A percentile compares a stretch with the other conserved stretches of the same genome.
phyloP scores from a whole-genome alignment of 2,329 filamentous ascomycete species.

The Penicillium sp. region DNA sequence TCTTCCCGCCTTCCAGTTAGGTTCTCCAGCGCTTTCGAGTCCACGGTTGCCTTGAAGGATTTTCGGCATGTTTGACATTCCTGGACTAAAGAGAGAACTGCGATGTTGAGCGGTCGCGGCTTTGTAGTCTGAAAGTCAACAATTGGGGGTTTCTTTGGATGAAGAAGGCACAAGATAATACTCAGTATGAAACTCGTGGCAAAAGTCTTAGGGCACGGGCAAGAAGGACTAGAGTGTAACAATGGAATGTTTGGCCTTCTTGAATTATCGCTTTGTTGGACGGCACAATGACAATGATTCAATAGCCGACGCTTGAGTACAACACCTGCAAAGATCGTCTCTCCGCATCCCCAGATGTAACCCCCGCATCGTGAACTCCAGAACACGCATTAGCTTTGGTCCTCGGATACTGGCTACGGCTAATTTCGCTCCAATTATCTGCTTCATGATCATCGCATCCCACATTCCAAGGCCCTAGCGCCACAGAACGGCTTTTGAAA shows the following conservation, averaged over 20 bases:
- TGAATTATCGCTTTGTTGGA: too few relatives aligned
- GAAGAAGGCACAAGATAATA: too few relatives aligned
- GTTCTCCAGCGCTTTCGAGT: background rate
- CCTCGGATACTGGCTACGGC: background rate
- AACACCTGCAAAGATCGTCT: conserved; percentile 11
- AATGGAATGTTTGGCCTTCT: too few relatives aligned
- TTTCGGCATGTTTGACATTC: background rate
- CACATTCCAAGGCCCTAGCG: background rate
- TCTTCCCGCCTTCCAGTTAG: too few relatives aligned
- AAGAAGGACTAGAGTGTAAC: too few relatives aligned
- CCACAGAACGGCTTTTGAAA: conserved; percentile 14
- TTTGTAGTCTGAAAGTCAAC: too few relatives aligned
- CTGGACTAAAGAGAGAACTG: too few relatives aligned
- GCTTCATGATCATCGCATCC: background rate
- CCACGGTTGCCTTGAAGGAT: background rate
- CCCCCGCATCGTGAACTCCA: conserved; percentile 14
- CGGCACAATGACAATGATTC: background rate
- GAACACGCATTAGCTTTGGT: background rate
- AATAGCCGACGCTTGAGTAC: conserved; percentile 13
- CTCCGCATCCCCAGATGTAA: conserved; percentile 17
- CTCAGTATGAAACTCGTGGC: too few relatives aligned
- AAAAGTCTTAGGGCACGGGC: too few relatives aligned
- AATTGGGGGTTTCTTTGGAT: too few relatives aligned
- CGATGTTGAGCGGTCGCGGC: too few relatives aligned
- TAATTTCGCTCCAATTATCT: conserved; percentile 6